These are phyloP conservation scores for Tulasnella sp. DNA, from an alignment of 768 basidiomycete species.

Conservation along the genomic window DNA sequence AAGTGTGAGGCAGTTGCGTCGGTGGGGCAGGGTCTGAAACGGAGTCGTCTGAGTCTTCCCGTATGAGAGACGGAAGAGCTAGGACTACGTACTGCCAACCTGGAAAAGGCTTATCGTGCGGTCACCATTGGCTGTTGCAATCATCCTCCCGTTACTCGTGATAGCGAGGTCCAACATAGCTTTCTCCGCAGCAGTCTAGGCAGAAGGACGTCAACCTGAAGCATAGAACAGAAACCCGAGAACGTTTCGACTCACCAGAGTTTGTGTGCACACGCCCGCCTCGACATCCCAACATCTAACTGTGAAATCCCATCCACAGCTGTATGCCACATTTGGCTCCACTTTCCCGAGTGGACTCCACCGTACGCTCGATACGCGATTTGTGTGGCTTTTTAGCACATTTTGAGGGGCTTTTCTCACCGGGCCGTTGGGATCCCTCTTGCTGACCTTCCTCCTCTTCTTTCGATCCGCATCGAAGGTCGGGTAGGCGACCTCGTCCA, in stretches of 20 bases:
- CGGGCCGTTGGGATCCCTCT: constrained; percentile 48
- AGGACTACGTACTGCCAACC: constrained; percentile 57
- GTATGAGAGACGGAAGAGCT: constrained; percentile 32
- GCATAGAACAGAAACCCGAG: neutral
- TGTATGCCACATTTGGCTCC: constrained; percentile 55
- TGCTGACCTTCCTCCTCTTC: constrained; percentile 63
- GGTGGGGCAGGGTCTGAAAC: constrained; percentile 40
- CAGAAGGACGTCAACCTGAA: neutral
- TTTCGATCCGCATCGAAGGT: constrained; percentile 55
- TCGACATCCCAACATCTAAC: constrained; percentile 88
- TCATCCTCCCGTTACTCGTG: constrained; percentile 50
- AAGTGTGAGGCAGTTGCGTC: constrained; percentile 59
- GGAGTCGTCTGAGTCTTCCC: neutral
- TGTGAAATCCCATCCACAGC: constrained; percentile 89
- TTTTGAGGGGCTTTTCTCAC: constrained; percentile 63
- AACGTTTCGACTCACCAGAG: constrained; percentile 55
- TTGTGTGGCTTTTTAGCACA: constrained; percentile 83
- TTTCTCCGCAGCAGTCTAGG: constrained; percentile 70
- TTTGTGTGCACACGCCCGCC: constrained; percentile 67
- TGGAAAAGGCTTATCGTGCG: constrained; percentile 67
- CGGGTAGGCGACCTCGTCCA: constrained; percentile 50
- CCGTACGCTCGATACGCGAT: constrained; percentile 71
- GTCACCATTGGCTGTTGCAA: constrained; percentile 71
- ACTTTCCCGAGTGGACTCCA: constrained; percentile 49
- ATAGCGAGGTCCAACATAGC: constrained; percentile 69